Evolutionary conservation across 768 basidiomycete genomes (phyloP).

Genomic region (Tephrocybe sp.): DNA sequence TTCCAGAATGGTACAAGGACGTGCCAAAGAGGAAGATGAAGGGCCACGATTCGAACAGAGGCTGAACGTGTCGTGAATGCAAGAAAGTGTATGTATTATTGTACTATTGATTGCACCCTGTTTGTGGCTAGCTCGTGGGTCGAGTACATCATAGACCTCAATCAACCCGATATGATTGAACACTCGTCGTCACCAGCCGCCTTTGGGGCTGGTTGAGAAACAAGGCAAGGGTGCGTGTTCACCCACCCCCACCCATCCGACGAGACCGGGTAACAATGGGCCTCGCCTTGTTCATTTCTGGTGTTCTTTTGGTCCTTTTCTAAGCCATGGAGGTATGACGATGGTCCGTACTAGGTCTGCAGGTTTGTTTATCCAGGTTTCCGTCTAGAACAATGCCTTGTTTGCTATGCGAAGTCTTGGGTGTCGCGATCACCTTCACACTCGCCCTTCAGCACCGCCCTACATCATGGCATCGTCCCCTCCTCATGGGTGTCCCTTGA

Average conservation of each 20-base stretch:
- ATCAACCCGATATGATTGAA: conserved; percentile 10
- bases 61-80: conserved; percentile 3
- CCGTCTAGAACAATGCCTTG: not conserved
- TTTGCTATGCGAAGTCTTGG: not conserved
- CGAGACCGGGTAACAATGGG: conserved; percentile 5
- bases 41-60: conserved; percentile 8
- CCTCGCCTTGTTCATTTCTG: conserved; percentile 5
- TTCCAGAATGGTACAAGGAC: conserved; percentile 76
- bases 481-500: not conserved
- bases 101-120: not conserved
- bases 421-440: not conserved
- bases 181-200: not conserved
- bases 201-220: not conserved
- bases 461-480: too few relatives aligned
- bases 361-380: not conserved
- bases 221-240: not conserved
- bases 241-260: conserved; percentile 6
- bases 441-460: too few relatives aligned
- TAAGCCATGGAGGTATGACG: not conserved
- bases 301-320: not conserved
- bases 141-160: conserved; percentile 6
- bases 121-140: not conserved
- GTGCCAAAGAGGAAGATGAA: conserved; percentile 53
- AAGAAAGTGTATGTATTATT: not conserved
- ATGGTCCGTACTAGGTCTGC: conserved; percentile 1